phyloP scores from a whole-genome alignment of 2,329 filamentous ascomycete genomes.

The Penicillium sp. region DNA sequence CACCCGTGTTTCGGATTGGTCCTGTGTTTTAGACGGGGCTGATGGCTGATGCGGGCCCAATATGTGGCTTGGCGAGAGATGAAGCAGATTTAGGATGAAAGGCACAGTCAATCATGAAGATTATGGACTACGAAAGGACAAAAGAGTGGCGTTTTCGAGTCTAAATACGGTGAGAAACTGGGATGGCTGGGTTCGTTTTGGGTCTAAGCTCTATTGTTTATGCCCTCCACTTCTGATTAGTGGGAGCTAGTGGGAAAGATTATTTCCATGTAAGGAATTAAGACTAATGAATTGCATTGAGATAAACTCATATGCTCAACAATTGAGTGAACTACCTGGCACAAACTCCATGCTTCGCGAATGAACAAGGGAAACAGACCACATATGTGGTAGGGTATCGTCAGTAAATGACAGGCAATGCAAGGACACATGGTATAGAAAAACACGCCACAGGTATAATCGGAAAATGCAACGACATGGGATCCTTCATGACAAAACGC shows the following conservation, averaged over 20 bases:
- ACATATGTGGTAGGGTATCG: constrained; percentile 26
- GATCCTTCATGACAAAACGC: constrained; percentile 1
- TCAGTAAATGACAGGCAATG: constrained; percentile 23
- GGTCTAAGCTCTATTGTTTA: not conserved
- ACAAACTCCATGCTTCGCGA: constrained; percentile 14
- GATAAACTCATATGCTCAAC: not conserved
- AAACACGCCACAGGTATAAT: constrained; percentile 20
- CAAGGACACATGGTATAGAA: constrained; percentile 11
- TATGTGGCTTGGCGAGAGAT: not conserved
- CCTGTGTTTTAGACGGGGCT: not conserved
- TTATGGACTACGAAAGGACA: not conserved
- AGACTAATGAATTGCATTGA: not conserved
- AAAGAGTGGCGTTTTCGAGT: not conserved
- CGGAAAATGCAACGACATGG: constrained; percentile 8
- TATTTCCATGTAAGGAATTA: not conserved
- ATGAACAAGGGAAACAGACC: constrained; percentile 15
- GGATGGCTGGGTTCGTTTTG: not conserved
- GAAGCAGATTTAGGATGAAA: not conserved
- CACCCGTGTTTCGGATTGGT: not conserved
- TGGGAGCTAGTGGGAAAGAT: not conserved
- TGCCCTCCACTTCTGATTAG: not conserved
- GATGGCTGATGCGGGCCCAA: not conserved
- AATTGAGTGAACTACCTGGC: not conserved
- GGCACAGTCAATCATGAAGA: not conserved
- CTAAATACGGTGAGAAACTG: not conserved